Evolutionary conservation across 2,329 filamentous ascomycete species (phyloP), one percentile per base, ranked within the genome.

Genomic region (Diaporthe australafricana): DNA sequence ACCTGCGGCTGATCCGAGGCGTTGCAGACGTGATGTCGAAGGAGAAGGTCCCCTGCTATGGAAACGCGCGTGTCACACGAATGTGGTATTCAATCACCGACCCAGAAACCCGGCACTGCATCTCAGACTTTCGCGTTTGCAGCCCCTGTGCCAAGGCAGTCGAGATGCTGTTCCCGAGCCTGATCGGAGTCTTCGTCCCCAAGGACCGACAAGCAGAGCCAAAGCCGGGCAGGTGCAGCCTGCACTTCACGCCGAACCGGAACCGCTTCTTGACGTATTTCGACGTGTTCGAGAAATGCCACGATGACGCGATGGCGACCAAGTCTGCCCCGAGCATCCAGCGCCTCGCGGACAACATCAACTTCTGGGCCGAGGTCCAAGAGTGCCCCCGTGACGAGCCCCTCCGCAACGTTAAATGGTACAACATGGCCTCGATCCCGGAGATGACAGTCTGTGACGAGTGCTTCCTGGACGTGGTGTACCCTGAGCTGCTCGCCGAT

Each of bases 371-470:
- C 25, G 81, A 83, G 5, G 81, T 89, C 35, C 85, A 88, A 3
- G 90, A 94, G 78, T 97, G 94, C 78, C 84, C 85, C 25, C 87
- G 90, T 42, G 90, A 93, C 78, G 87, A 86, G n/a, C 85, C 90
- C 5, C 81, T 92, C 2, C 80, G 85, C n/a, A 87, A 90, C 69
- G 87, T 86, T 16, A 84, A 87, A 48, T 98, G 95, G 95, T 91
- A 97, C 80, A 91, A 89, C 70, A 94, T 97, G 80, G 90, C 93
- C 0, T 86, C 89, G 17, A 83, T 97, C 0, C 93, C 93, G 0
- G 89, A 95, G 60, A 90, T 98, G 77, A 94, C 93, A 0, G 92
- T 97, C 5, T 98, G 95, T 81, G 90, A 93, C 75, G 94, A 96
- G 80, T 98, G 95, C 80, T 98, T 93, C 79, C 89, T 94, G 20